These are phyloP conservation scores for Fagus sylvatica DNA, from an alignment of 306 rosid genomes.

Conservation along the genomic window DNA sequence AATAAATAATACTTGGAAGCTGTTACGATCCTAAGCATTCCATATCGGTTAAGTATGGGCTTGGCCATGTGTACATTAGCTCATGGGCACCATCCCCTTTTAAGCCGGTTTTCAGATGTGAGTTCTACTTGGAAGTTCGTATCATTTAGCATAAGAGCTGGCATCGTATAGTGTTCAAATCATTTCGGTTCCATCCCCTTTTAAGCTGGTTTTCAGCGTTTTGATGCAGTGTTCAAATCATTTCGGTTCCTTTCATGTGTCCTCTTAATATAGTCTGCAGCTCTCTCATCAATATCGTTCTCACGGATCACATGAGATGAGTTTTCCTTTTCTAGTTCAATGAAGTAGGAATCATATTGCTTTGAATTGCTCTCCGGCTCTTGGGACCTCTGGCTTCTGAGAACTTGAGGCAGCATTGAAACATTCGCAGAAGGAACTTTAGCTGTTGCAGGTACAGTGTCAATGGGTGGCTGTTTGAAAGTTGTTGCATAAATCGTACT, in stretches of 20 bases:
- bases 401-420: neutral
- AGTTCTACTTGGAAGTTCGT: no score
- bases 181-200: no score
- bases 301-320: neutral
- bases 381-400: conserved; percentile 21
- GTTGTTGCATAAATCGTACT: neutral
- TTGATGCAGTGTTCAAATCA: neutral
- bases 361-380: conserved; percentile 24
- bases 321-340: conserved; percentile 19
- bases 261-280: conserved; percentile 19
- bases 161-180: no score
- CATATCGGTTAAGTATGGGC: no score
- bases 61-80: no score
- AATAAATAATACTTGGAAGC: no score
- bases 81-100: no score
- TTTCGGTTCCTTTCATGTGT: conserved; percentile 13
- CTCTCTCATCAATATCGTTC: conserved; percentile 16
- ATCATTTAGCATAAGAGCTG: no score
- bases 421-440: neutral
- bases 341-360: conserved; percentile 19
- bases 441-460: neutral
- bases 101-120: no score
- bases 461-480: conserved; percentile 1
- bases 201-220: no score
- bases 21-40: no score